A percentile compares a stretch with the other conserved stretches of the same genome.
Conservation (phyloP, 805 yeast species). For the Vanderwaltozyma polyspora region DNA sequence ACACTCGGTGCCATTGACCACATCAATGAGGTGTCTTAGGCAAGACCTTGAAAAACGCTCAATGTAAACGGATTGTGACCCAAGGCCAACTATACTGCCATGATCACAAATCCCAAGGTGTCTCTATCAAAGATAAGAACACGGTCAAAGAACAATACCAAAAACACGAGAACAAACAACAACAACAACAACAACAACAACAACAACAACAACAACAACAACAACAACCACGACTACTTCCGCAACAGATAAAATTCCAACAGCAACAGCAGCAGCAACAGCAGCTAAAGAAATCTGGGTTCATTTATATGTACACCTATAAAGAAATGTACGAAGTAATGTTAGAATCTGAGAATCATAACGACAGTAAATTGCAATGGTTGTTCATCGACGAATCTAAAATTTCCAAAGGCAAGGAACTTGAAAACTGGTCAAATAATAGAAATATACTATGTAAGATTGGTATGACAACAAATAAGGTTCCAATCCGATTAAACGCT, state of each 20-base stretch:
- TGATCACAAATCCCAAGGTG: not conserved
- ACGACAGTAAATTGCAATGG: not conserved
- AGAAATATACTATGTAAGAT: conserved; percentile 20
- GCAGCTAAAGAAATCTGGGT: conserved; percentile 1
- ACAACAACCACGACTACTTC: too few species aligned
- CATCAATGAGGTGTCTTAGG: conserved; percentile 4
- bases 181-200: not conserved
- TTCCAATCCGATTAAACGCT: conserved; percentile 16
- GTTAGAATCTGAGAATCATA: too few species aligned
- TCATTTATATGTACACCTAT: conserved; percentile 3
- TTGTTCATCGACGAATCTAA: conserved; percentile 1
- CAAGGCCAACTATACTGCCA: not conserved
- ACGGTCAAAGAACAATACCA: too few species aligned
- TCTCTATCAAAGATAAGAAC: not conserved
- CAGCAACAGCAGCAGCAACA: too few species aligned
- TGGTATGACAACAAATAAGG: conserved; percentile 24
- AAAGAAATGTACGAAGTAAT: conserved; percentile 4
- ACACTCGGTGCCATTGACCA: too few species aligned
- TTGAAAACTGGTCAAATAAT: conserved; percentile 10
- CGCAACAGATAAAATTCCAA: too few species aligned
- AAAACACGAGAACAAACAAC: not conserved
- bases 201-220: too few species aligned
- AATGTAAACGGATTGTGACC: not conserved
- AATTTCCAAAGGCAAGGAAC: not conserved
- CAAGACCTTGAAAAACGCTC: conserved; percentile 1